Percentiles rank a stretch among this genome's conserved stretches.
phyloP scores from a whole-genome alignment of 78 protist genomes.

The Dictyostelium discoideum region DNA sequence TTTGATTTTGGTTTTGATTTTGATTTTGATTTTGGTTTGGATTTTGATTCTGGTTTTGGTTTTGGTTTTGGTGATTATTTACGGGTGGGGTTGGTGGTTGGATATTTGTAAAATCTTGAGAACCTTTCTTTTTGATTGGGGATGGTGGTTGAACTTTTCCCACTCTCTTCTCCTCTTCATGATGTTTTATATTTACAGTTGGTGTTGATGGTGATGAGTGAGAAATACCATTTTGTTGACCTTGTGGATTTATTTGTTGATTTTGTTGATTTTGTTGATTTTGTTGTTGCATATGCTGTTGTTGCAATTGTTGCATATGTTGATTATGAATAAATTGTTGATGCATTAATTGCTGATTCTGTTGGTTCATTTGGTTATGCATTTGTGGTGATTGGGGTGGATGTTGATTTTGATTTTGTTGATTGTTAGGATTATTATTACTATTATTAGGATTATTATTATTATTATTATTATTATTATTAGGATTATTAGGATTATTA shows the following conservation, averaged over 20 bases:
- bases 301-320: background rate
- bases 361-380: background rate
- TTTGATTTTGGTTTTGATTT: background rate
- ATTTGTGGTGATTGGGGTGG: background rate
- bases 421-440: no score
- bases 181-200: background rate
- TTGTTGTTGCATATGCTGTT: background rate
- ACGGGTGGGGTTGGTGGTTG: background rate
- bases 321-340: background rate
- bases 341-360: background rate
- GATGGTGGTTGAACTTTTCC: constrained; percentile 6
- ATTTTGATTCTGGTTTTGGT: background rate
- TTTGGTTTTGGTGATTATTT: background rate
- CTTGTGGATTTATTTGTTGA: background rate
- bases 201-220: background rate
- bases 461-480: no score
- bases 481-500: no score
- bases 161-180: background rate
- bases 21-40: background rate
- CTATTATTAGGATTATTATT: no score
- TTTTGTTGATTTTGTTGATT: background rate
- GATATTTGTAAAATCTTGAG: background rate
- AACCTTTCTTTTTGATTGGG: background rate
- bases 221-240: background rate
- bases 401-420: background rate